phyloP scores from a whole-genome alignment of 352 stramenopile genomes.

The Phytopythium chamaehyphon region DNA sequence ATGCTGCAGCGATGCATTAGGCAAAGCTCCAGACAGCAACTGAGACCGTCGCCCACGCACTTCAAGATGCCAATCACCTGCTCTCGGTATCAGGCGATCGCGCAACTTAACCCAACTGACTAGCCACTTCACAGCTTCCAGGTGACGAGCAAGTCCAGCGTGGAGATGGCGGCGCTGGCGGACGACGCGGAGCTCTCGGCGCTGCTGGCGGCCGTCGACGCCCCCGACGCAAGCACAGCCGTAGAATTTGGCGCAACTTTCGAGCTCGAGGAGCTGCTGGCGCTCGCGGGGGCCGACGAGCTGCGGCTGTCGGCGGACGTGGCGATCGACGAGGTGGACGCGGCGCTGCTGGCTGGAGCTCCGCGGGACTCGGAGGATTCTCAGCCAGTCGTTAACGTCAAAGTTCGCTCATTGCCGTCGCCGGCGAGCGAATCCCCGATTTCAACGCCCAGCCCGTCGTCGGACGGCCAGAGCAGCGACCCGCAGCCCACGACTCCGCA shows the following conservation, averaged over 20 bases:
- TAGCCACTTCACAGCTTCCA: too few relatives aligned
- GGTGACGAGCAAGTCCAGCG: too few relatives aligned
- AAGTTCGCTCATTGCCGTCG: conserved; percentile 2
- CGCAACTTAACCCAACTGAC: too few relatives aligned
- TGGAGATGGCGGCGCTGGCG: not conserved
- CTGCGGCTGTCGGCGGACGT: conserved; percentile 8
- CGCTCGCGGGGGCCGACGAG: not conserved
- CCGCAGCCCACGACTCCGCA: not conserved
- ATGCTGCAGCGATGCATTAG: too few relatives aligned
- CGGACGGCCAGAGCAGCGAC: not conserved
- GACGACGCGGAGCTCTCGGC: not conserved
- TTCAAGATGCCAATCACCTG: too few relatives aligned
- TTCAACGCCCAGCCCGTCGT: not conserved
- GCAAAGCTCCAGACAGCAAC: too few relatives aligned
- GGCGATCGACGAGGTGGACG: not conserved
- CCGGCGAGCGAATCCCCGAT: conserved; percentile 2
- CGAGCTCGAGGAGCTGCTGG: conserved; percentile 17
- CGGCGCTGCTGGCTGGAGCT: not conserved
- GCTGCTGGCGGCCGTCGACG: not conserved
- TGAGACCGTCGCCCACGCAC: too few relatives aligned
- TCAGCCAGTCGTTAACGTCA: too few relatives aligned
- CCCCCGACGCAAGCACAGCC: not conserved
- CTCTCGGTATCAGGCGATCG: too few relatives aligned
- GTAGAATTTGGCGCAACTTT: not conserved
- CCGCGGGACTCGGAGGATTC: too few relatives aligned